A percentile compares a stretch with the other conserved stretches of the same genome.
These are phyloP conservation scores for Salinomyces thailandicus DNA, from an alignment of 2,329 filamentous ascomycete species.

Conservation along the genomic window DNA sequence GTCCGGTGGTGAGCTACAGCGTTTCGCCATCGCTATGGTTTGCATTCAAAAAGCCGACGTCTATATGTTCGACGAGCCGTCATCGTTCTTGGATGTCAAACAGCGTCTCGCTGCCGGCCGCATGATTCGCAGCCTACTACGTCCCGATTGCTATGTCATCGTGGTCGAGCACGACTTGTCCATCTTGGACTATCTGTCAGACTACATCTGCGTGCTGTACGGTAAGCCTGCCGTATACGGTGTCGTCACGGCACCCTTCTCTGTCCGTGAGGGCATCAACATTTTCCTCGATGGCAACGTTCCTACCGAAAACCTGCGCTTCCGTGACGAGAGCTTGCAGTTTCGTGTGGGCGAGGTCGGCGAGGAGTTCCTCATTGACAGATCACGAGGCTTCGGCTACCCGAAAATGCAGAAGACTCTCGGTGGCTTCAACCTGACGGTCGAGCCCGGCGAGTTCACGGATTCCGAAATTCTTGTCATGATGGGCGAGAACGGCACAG, in stretches of 20 bases:
- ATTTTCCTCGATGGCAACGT: constrained; percentile 98
- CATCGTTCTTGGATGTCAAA: constrained; percentile 98
- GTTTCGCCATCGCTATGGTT: constrained; percentile 92
- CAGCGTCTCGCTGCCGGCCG: constrained; percentile 87
- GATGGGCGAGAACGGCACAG: constrained; percentile 99
- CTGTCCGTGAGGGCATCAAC: constrained; percentile 97
- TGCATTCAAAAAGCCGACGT: constrained; percentile 94
- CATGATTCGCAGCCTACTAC: constrained; percentile 82
- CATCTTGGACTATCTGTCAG: constrained; percentile 94
- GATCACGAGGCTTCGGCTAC: constrained; percentile 74
- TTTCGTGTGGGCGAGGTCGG: constrained; percentile 87
- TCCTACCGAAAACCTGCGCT: constrained; percentile 94
- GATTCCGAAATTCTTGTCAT: constrained; percentile 98
- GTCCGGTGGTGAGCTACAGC: constrained; percentile 94
- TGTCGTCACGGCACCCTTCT: constrained; percentile 91
- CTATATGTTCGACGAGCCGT: constrained; percentile 99
- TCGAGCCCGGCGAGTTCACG: constrained; percentile 80
- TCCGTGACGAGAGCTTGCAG: constrained; percentile 91
- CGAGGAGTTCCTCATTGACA: constrained; percentile 80
- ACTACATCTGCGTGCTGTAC: constrained; percentile 96
- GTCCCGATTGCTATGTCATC: constrained; percentile 89
- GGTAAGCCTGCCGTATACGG: constrained; percentile 92
- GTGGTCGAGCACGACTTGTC: constrained; percentile 99
- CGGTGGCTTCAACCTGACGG: constrained; percentile 71
- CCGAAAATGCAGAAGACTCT: constrained; percentile 88